Evolutionary conservation across 257 asterid genomes (phyloP).

Genomic region (Coffea eugenioides): DNA sequence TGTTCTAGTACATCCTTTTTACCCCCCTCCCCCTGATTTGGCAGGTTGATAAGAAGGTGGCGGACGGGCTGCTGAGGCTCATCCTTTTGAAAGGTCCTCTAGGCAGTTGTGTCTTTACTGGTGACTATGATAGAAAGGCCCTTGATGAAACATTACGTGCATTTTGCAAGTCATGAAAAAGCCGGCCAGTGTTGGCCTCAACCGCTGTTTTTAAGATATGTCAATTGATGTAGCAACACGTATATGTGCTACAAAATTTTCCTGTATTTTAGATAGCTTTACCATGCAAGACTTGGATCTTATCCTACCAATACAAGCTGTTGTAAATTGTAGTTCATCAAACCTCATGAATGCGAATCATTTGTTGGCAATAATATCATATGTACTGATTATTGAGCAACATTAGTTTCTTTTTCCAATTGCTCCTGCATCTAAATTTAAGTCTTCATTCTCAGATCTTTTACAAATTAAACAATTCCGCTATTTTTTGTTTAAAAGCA

Average conservation of each 20-base stretch:
- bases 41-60: conserved; percentile 97
- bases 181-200: background rate
- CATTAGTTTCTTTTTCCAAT: background rate
- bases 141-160: conserved; percentile 72
- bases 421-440: background rate
- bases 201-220: background rate
- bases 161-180: conserved; percentile 57
- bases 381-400: background rate
- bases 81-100: conserved; percentile 92
- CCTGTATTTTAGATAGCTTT: background rate
- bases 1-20: background rate
- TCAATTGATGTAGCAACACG: background rate
- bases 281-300: background rate
- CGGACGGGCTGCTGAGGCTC: conserved; percentile 84
- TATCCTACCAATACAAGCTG: background rate
- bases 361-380: background rate
- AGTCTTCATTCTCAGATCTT: background rate
- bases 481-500: no score
- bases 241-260: background rate
- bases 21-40: conserved; percentile 22
- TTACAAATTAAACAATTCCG: no score
- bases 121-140: conserved; percentile 74
- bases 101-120: conserved; percentile 86
- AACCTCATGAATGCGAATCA: background rate
- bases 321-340: background rate